These are phyloP conservation scores for Cenchrus americanus DNA, from an alignment of 176 grass and related monocot species.

Conservation along the genomic window DNA sequence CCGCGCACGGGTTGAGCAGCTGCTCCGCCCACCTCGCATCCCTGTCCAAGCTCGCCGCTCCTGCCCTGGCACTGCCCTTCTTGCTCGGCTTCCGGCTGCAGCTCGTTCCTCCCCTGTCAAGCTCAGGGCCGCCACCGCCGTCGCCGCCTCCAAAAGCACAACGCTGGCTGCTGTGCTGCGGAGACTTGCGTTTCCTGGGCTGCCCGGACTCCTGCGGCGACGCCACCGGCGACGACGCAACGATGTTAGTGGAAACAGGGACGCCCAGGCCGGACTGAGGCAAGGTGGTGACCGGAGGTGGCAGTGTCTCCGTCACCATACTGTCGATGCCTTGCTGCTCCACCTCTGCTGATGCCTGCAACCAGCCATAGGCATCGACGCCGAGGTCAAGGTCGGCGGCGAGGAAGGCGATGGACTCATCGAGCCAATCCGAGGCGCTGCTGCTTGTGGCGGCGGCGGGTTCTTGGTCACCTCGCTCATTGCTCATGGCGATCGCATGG, in stretches of 20 bases:
- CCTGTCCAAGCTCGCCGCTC: constrained; percentile 34
- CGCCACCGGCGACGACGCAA: background rate
- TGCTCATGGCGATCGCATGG: constrained; percentile 24
- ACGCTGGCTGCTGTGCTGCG: background rate
- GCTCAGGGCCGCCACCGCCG: background rate
- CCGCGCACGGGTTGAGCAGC: constrained; percentile 79
- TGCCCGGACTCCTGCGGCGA: background rate
- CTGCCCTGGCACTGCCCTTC: constrained; percentile 47
- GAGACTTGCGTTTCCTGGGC: constrained; percentile 32
- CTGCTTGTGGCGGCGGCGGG: background rate
- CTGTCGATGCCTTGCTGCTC: background rate
- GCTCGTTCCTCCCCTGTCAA: background rate
- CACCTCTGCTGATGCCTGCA: background rate
- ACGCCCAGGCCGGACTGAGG: background rate
- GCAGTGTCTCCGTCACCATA: background rate
- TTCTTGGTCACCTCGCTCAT: constrained; percentile 4
- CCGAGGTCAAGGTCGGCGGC: constrained; percentile 18
- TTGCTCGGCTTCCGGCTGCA: constrained; percentile 24
- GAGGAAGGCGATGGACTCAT: constrained; percentile 30
- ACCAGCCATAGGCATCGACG: constrained; percentile 10
- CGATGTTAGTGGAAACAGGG: background rate
- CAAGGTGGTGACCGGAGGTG: background rate
- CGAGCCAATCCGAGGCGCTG: constrained; percentile 19
- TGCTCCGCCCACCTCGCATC: constrained; percentile 93
- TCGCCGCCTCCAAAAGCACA: background rate